Evolutionary conservation across 2,329 filamentous ascomycete species (phyloP), one percentile per base, ranked within the genome.

Genomic region (Drechmeria coniospora): DNA sequence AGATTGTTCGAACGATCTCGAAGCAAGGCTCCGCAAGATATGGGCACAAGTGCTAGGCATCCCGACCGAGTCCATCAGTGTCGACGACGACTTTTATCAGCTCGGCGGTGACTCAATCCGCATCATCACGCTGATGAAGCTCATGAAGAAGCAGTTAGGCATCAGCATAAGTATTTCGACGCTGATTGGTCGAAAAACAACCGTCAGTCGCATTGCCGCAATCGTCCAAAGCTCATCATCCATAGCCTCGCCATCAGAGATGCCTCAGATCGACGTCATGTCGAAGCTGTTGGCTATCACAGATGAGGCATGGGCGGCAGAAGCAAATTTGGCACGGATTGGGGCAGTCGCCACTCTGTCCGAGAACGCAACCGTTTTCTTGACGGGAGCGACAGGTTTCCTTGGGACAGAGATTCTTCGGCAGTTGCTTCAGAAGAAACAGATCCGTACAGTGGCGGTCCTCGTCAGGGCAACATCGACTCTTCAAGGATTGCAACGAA

Each of bases 311-410:
- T 24, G 21, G 15, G 13, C 27, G 12, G 14, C 15, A 9, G n/a
- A n/a, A n/a, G n/a, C n/a, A n/a, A n/a, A n/a, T n/a, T n/a, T n/a
- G n/a, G n/a, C n/a, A n/a, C n/a, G n/a, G n/a, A n/a, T n/a, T n/a
- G n/a, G n/a, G n/a, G n/a, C n/a, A n/a, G n/a, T n/a, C n/a, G n/a
- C n/a, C n/a, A n/a, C n/a, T n/a, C 27, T 24, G 6, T 12, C 15
- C 7, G 11, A 8, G 2, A 27, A 20, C 15, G 29, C 19, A 9
- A 81, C 75, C 1, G 64, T 86, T 11, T 78, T 93, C 50, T 56
- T 92, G 7, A 92, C 84, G 5, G 84, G 84, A 22, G 82, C 79
- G 3, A 92, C 34, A 4, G 34, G 36, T 1, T 92, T 92, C 58
- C 53, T 92, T 12, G 84, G 84, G 14, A 69, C 79, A 0, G 87